Base-by-base conservation (phyloP, 306 rosid genomes). In the Glycyrrhiza uralensis region DNA sequence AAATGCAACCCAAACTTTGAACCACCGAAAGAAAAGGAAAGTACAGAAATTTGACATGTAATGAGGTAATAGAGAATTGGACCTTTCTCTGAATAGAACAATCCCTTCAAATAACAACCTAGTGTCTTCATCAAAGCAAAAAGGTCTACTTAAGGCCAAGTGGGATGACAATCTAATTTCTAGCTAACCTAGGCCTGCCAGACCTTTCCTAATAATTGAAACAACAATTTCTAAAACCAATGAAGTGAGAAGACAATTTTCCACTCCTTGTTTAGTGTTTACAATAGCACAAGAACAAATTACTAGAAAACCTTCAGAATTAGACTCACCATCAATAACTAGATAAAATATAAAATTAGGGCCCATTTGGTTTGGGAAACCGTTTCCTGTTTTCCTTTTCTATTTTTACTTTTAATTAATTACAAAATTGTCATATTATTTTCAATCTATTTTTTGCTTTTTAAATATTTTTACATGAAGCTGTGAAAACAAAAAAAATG, bases 191-290 rank as follows among this genome's bases (percentile, higher is more conserved):
- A 4, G 18, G 15, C 23, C 39, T 54, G 22, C 54, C 14, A 58
- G 47, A 33, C 39, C 50, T 60, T 47, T 64, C 14, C 23, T 45
- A 45, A 11, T 19, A 50, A 30, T 32, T 20, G 22, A 49, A 72
- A 72, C 38, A 24, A 44, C 10, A 71, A 56, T 29, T 45, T 56
- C 76, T 44, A 72, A 35, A 72, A 58, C 22, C 36, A 76, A 66
- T 23, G 12, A 55, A 67, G 50, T 17, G 13, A 64, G 66, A 50
- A 64, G 45, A 20, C 13, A 12, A 3, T 17, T 11, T 41, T n/a
- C 26, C 79, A 36, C 22, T 18, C 36, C 38, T 17, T 24, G 39
- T 29, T 29, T 26, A 13, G 11, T 24, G 39, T 29, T 29, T 26
- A 13, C 6, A 47, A 38, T 38, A 51, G 32, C 41, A 42, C 54